Evolutionary conservation across 129 eudicot species (phyloP).

Genomic region (Arctium lappa): DNA sequence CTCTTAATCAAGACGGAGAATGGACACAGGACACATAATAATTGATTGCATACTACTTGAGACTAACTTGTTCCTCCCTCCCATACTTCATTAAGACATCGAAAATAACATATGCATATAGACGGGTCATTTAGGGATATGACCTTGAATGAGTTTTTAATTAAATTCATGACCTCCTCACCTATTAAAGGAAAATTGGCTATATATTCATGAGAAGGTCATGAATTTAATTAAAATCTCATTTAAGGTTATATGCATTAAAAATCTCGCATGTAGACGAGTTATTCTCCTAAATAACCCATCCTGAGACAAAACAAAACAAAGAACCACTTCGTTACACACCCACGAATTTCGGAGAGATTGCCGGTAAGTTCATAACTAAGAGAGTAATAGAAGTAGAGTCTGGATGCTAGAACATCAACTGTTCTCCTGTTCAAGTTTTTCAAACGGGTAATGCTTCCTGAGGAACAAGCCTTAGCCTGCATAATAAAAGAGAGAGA

Average conservation of each 20-base stretch:
- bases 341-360: constrained; percentile 98
- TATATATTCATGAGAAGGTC: too few relatives aligned
- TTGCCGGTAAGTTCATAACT: constrained; percentile 82
- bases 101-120: not conserved
- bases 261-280: not conserved
- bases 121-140: not conserved
- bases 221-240: too few relatives aligned
- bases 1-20: constrained; percentile 8
- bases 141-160: not conserved
- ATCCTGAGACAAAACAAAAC: not conserved
- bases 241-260: too few relatives aligned
- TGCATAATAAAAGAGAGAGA: constrained; percentile 25
- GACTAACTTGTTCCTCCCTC: not conserved
- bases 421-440: constrained; percentile 73
- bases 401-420: constrained; percentile 86
- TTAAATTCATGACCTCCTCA: not conserved
- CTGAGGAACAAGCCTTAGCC: constrained; percentile 96
- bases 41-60: not conserved
- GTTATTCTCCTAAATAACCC: not conserved
- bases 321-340: constrained; percentile 16
- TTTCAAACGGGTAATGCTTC: constrained; percentile 88
- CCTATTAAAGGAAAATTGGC: too few relatives aligned
- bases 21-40: not conserved
- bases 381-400: constrained; percentile 78
- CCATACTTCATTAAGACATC: not conserved